Conservation (phyloP, 148 eudicot species). For the Mesembryanthemum crystallinum region DNA sequence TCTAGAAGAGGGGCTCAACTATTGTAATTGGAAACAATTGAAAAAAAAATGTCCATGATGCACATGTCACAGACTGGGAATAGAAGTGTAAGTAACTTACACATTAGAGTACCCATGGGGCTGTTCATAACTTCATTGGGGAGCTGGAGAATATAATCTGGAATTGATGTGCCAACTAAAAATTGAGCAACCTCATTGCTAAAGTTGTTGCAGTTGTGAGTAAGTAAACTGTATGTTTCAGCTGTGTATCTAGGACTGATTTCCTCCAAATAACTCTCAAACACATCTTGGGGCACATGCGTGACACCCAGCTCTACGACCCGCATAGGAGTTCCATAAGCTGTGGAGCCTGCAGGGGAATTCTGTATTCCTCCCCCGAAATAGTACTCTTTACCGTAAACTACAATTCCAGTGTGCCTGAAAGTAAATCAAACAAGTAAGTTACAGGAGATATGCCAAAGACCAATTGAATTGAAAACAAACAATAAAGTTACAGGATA, state of each 20-base stretch:
- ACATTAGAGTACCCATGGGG: constrained; percentile 82
- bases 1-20: not conserved
- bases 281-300: constrained; percentile 83
- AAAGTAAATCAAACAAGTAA: not conserved
- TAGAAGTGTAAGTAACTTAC: constrained; percentile 50
- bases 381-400: constrained; percentile 85
- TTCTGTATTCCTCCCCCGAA: constrained; percentile 95
- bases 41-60: not conserved
- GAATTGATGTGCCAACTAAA: constrained; percentile 71
- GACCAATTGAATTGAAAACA: no score
- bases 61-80: not conserved
- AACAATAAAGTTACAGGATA: no score
- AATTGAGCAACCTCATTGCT: constrained; percentile 97
- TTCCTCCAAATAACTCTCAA: constrained; percentile 83
- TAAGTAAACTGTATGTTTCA: constrained; percentile 81
- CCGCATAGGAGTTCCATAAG: constrained; percentile 78
- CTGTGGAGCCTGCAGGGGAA: constrained; percentile 63
- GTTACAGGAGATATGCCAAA: not conserved
- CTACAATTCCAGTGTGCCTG: constrained; percentile 98
- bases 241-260: constrained; percentile 89
- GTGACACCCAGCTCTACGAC: constrained; percentile 85
- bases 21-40: not conserved
- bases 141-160: constrained; percentile 83
- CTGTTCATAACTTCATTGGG: constrained; percentile 91
- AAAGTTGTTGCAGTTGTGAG: constrained; percentile 94